phyloP scores from a whole-genome alignment of 805 yeast species.

The Metschnikowia lochheadii region DNA sequence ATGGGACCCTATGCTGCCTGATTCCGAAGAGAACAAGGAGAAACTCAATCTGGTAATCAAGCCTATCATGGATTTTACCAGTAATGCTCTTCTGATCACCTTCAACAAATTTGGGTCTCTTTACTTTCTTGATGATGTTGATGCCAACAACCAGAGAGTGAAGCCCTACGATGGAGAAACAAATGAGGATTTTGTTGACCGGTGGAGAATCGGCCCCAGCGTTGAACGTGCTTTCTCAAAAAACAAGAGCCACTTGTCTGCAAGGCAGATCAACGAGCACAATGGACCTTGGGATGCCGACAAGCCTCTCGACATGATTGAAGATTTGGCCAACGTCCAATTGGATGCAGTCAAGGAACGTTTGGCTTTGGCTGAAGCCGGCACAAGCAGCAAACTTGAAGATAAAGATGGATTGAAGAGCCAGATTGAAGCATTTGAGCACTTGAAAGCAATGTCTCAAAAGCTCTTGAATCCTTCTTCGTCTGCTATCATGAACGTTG shows the following conservation, averaged over 20 bases:
- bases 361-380: conserved; percentile 52
- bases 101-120: conserved; percentile 79
- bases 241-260: conserved; percentile 52
- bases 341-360: conserved; percentile 55
- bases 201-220: conserved; percentile 92
- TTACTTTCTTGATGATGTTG: conserved; percentile 71
- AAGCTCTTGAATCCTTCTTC: conserved; percentile 53
- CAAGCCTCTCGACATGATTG: conserved; percentile 59
- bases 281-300: conserved; percentile 76
- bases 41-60: conserved; percentile 58
- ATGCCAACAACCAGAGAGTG: conserved; percentile 36
- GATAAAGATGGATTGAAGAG: conserved; percentile 40
- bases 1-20: conserved; percentile 81
- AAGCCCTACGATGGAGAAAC: conserved; percentile 63
- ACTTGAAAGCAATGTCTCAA: conserved; percentile 54
- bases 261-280: conserved; percentile 43
- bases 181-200: conserved; percentile 46
- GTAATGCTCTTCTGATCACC: conserved; percentile 47
- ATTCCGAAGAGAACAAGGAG: conserved; percentile 43
- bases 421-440: conserved; percentile 58
- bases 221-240: conserved; percentile 77
- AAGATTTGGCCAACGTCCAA: conserved; percentile 63
- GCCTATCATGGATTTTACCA: conserved; percentile 68
- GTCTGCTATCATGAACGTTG: conserved; percentile 56
- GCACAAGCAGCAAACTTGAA: conserved; percentile 44